Percentiles rank a stretch among this genome's conserved stretches.
phyloP scores from a whole-genome alignment of 306 rosid species.

The Inga leiocalycina region DNA sequence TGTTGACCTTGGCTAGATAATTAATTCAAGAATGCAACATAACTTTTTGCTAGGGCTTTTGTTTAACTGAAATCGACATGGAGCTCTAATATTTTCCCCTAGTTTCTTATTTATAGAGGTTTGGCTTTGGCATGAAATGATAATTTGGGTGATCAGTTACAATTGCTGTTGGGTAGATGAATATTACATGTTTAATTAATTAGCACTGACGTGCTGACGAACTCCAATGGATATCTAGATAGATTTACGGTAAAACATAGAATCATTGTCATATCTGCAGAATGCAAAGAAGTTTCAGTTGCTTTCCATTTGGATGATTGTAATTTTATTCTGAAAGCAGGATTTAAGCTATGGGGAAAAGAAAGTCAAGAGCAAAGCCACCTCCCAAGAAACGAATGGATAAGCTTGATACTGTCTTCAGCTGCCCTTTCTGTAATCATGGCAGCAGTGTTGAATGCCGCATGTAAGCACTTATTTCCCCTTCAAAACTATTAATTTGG shows the following conservation, averaged over 20 bases:
- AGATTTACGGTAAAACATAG: background rate
- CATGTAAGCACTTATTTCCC: constrained; percentile 52
- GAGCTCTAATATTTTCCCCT: background rate
- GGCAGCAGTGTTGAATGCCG: constrained; percentile 79
- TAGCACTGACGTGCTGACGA: background rate
- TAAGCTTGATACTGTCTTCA: constrained; percentile 82
- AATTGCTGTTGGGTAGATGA: background rate
- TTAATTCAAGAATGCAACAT: background rate
- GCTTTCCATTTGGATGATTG: background rate
- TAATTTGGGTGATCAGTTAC: background rate
- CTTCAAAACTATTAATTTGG: background rate
- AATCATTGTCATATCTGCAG: background rate
- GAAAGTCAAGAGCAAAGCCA: constrained; percentile 78
- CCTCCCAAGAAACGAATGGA: constrained; percentile 81
- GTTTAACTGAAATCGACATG: background rate
- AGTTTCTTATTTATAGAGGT: background rate
- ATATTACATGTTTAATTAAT: background rate
- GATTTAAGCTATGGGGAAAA: constrained; percentile 64
- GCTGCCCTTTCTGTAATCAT: constrained; percentile 86
- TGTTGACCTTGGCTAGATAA: background rate
- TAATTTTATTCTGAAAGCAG: constrained; percentile 14
- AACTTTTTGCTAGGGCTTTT: background rate
- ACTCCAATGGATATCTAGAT: background rate
- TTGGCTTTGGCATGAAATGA: constrained; percentile 3
- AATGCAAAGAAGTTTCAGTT: constrained; percentile 9